Evolutionary conservation across 2,329 filamentous ascomycete genomes (phyloP), one percentile per base, ranked within the genome.

Genomic region (Lojkania enalia): DNA sequence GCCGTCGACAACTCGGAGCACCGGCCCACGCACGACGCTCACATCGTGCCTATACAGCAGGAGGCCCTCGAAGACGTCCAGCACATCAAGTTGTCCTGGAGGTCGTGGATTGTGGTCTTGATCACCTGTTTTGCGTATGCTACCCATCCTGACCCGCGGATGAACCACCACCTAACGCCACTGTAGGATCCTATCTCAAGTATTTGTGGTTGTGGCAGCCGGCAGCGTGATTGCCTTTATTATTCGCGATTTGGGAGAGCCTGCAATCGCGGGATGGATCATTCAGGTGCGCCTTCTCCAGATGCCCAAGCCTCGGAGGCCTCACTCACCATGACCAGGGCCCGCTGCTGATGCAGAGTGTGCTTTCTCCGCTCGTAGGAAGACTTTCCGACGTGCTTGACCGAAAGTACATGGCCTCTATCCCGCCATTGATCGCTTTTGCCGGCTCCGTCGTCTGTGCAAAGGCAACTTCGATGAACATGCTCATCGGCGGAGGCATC

Each of bases 201-300:
- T 80, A 9, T 81, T 78, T 44, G 78, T 81, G 3, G 77, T 80
- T 3, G 74, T 77, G 1, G 78, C 78, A 4, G 78, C 78, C 4
- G 77, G 78, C 1, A 79, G 76, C 0, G 78, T 81, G 7, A 76
- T 82, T 42, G 75, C 77, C 0, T 82, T 82, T 56, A 81, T 77
- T 48, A 69, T 79, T 18, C 71, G 77, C 25, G 79, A 82, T 54
- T 61, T 82, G 4, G 78, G 78, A 9, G 72, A 77, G 32, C 66
- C 73, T 9, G 64, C 72, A 1, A 70, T 80, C 13, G 69, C 77
- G 1, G 77, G 78, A 20, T 82, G 79, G 78, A 74, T 82, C 47
- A 81, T 82, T 38, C 77, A 78, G 65, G 74, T 75, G n/a, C n/a
- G n/a, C n/a, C n/a, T n/a, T n/a, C n/a, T n/a, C n/a, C n/a, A n/a